These are phyloP conservation scores for Penstemon newberryi DNA, from an alignment of 257 asterid genomes.

Conservation along the genomic window DNA sequence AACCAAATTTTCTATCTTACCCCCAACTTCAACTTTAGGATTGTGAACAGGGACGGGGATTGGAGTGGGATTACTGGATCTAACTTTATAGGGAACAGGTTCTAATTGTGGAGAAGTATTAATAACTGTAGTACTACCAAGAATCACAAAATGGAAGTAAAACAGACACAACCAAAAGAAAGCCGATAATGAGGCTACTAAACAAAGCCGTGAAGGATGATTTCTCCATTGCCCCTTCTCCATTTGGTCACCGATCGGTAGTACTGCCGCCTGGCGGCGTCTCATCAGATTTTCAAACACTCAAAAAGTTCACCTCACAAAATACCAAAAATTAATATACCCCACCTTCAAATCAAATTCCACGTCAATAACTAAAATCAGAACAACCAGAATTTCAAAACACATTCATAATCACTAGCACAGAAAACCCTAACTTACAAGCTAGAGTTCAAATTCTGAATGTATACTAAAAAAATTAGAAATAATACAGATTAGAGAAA, in stretches of 20 bases:
- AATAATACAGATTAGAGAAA: conserved; percentile 10
- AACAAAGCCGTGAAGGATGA: conserved; percentile 54
- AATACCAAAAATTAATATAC: background rate
- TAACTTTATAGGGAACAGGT: conserved; percentile 28
- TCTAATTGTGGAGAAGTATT: conserved; percentile 34
- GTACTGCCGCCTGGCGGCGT: conserved; percentile 50
- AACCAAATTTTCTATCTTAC: conserved; percentile 11
- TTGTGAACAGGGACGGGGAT: conserved; percentile 18
- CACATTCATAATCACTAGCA: conserved; percentile 7
- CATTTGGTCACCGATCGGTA: conserved; percentile 41
- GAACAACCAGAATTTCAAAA: background rate
- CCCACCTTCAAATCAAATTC: conserved; percentile 21
- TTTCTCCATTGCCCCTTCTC: conserved; percentile 61
- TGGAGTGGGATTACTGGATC: conserved; percentile 21
- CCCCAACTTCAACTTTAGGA: conserved; percentile 17
- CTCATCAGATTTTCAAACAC: conserved; percentile 44
- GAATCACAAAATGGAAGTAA: conserved; percentile 54
- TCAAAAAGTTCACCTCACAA: conserved; percentile 18
- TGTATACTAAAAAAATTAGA: conserved; percentile 4
- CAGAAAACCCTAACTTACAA: conserved; percentile 21
- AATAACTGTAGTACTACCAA: conserved; percentile 35
- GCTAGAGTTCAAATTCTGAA: conserved; percentile 14
- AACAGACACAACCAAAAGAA: conserved; percentile 64
- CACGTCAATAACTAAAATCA: background rate
- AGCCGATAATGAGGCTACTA: conserved; percentile 53